Evolutionary conservation across 805 yeast genomes (phyloP).

Genomic region (Wickerhamomyces hampshirensis): DNA sequence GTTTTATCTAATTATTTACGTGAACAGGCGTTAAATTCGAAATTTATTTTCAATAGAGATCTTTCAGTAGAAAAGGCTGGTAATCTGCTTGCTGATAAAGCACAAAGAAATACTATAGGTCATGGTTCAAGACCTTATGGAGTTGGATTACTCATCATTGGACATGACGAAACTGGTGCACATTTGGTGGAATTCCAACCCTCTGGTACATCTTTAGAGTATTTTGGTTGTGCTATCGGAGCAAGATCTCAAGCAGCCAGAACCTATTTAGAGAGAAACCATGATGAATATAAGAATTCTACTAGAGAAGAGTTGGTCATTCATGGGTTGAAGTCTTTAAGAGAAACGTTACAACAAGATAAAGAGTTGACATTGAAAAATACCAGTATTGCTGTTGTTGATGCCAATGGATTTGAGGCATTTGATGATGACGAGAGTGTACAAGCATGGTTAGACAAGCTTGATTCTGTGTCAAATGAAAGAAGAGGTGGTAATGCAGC

Average conservation of each 20-base stretch:
- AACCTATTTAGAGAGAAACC: slow-evolving; percentile 87
- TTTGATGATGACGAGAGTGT: slow-evolving; percentile 88
- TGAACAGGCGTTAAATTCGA: slow-evolving; percentile 86
- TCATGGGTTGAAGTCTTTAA: slow-evolving; percentile 83
- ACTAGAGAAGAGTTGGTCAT: slow-evolving; percentile 71
- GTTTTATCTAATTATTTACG: slow-evolving; percentile 85
- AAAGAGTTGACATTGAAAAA: slow-evolving; percentile 80
- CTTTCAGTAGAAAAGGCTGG: slow-evolving; percentile 81
- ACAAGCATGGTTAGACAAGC: slow-evolving; percentile 71
- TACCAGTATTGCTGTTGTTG: slow-evolving; percentile 92
- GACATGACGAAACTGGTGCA: slow-evolving; percentile 91
- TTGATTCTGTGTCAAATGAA: slow-evolving; percentile 60
- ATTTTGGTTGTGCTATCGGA: slow-evolving; percentile 92
- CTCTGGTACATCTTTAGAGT: slow-evolving; percentile 87
- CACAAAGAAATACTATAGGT: slow-evolving; percentile 93
- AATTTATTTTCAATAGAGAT: slow-evolving; percentile 81
- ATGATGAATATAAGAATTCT: slow-evolving; percentile 58
- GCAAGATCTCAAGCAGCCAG: slow-evolving; percentile 98
- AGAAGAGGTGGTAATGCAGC: slow-evolving; percentile 35
- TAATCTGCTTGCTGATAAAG: slow-evolving; percentile 86
- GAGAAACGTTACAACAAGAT: slow-evolving; percentile 93
- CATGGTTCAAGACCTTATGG: slow-evolving; percentile 98
- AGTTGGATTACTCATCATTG: slow-evolving; percentile 87
- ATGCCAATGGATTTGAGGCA: slow-evolving; percentile 69
- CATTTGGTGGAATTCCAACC: slow-evolving; percentile 95